Evolutionary conservation across 1,284 basidiomycete genomes (phyloP).

Genomic region (Meripilus lineatus): DNA sequence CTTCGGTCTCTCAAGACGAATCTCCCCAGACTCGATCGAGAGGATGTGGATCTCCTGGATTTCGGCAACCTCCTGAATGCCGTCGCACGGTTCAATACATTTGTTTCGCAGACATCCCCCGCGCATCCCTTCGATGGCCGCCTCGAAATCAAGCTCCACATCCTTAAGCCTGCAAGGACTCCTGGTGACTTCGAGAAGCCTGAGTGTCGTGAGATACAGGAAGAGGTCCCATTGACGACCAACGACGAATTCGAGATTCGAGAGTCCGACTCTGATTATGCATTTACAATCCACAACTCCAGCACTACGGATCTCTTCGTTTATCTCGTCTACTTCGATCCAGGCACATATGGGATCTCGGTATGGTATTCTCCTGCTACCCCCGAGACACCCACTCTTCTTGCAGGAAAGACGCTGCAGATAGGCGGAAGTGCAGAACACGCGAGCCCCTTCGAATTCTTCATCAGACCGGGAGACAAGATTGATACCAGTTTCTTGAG

Average conservation of each 20-base stretch:
- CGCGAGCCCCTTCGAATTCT: conserved; percentile 4
- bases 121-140: conserved; percentile 6
- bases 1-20: not conserved
- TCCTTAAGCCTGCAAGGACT: conserved; percentile 2
- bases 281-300: conserved; percentile 9
- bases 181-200: not conserved
- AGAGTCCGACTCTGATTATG: conserved; percentile 5
- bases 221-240: conserved; percentile 5
- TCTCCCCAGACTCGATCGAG: conserved; percentile 1
- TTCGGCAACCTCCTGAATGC: conserved; percentile 7
- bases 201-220: not conserved
- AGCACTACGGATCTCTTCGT: conserved; percentile 2
- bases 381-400: conserved; percentile 6
- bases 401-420: conserved; percentile 7
- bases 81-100: conserved; percentile 11
- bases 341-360: conserved; percentile 9
- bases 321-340: conserved; percentile 11
- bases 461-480: conserved; percentile 5
- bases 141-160: conserved; percentile 7
- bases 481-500: conserved; percentile 11
- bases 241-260: conserved; percentile 7
- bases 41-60: conserved; percentile 5
- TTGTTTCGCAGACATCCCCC: conserved; percentile 4
- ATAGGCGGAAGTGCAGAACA: conserved; percentile 10
- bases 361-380: conserved; percentile 9